Evolutionary conservation across 2,329 filamentous ascomycete species (phyloP), one percentile per base, ranked within the genome.

Genomic region (Aureobasidium sp.): DNA sequence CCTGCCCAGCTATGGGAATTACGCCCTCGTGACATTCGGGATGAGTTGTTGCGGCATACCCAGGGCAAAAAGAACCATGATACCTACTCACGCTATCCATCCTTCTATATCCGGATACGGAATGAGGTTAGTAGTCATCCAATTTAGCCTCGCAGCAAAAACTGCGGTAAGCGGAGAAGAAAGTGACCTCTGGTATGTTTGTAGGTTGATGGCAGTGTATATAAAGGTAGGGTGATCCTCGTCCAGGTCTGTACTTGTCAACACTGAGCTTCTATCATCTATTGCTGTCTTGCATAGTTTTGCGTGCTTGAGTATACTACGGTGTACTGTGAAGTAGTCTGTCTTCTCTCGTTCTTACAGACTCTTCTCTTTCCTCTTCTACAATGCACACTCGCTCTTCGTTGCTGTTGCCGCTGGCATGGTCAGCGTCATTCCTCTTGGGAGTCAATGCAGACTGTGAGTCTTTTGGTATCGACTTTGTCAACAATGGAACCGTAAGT

Each of bases 401-500:
- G 2, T 33, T 48, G 14, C 37, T 58, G 14, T 35, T 58, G 44
- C 61, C 61, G 5, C 19, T 62, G 52, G 61, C 53, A 35, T 49
- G 52, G 44, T 60, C 53, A 7, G 53, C 48, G 17, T 39, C 47
- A 1, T 52, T 27, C 27, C 17, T 49, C 8, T 27, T 19, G 24
- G 44, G 45, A 17, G 31, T 33, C 22, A 44, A 29, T 5, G 54
- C 53, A 48, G 50, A 39, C 3, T 68, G 67, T 47, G 17, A 61
- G 4, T 64, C 64, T 1, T 68, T 64, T 31, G 66, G 66, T 31
- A 66, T 67, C 33, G 67, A 68, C 42, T 67, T 67, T 40, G 62
- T 65, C 9, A 63, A 65, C 50, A 63, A 64, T 52, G 64, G 64
- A 14, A 60, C 39, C 33, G 54, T 58, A 48, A 3, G 54, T 42